Conservation (phyloP, 495 filamentous ascomycete species). For the Penicillium argentinense region DNA sequence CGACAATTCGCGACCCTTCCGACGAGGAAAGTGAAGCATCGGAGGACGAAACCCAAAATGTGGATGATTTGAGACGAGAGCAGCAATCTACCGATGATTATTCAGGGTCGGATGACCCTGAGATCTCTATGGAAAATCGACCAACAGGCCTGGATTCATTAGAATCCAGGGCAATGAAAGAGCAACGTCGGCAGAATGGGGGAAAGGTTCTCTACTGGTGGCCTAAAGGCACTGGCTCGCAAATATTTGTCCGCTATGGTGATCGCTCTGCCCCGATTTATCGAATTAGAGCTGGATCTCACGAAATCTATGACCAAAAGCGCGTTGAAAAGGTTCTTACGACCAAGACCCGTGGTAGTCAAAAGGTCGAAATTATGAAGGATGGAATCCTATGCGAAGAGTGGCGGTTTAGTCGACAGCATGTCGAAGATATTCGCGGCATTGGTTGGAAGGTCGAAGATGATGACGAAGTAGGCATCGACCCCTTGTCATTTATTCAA, state of each 20-base stretch:
- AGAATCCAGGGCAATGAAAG: not conserved
- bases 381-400: not conserved
- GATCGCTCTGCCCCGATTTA: not conserved
- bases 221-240: not conserved
- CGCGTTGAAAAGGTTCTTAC: not conserved
- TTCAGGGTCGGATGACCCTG: not conserved
- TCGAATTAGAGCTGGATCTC: not conserved
- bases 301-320: not conserved
- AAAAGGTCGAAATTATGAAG: not conserved
- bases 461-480: not conserved
- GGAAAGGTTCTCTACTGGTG: constrained; percentile 2
- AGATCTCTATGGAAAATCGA: not conserved
- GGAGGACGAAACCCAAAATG: not conserved
- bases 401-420: not conserved
- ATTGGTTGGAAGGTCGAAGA: not conserved
- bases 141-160: not conserved
- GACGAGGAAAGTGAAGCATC: not conserved
- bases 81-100: not conserved
- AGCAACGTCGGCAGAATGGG: not conserved
- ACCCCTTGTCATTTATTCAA: not conserved
- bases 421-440: not conserved
- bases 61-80: not conserved
- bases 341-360: not conserved
- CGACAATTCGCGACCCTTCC: not conserved
- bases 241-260: constrained; percentile 1